A percentile compares a stretch with the other conserved stretches of the same genome.
These are phyloP conservation scores for Punica granatum DNA, from an alignment of 345 rosid genomes.

Conservation along the genomic window DNA sequence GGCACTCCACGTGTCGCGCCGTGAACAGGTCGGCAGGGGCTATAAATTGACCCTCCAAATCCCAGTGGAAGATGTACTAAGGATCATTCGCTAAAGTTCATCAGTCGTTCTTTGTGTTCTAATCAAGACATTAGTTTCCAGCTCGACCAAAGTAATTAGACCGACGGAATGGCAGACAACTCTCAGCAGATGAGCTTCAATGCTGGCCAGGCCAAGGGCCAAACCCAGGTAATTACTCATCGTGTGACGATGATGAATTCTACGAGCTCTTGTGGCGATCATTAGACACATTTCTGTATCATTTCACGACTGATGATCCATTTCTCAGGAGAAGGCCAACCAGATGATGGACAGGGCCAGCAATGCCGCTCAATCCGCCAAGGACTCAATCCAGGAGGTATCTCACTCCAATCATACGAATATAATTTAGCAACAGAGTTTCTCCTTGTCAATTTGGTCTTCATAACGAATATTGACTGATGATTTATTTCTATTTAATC, in stretches of 20 bases:
- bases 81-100: neutral
- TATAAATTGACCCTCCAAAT: constrained; percentile 4
- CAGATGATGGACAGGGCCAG: constrained; percentile 45
- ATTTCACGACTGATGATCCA: neutral
- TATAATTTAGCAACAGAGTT: too few species aligned
- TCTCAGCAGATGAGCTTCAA: constrained; percentile 19
- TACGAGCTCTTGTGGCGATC: neutral
- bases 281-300: neutral
- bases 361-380: constrained; percentile 57
- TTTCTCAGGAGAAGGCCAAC: constrained; percentile 51
- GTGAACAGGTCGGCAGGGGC: neutral
- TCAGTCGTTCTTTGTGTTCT: neutral
- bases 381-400: constrained; percentile 55
- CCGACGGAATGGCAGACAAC: constrained; percentile 30
- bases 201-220: constrained; percentile 20
- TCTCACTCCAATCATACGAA: neutral
- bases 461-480: neutral
- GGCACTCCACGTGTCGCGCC: neutral
- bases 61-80: neutral
- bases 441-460: too few species aligned
- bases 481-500: neutral
- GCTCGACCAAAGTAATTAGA: neutral
- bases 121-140: neutral
- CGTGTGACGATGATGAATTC: too few species aligned
- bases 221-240: constrained; percentile 13